phyloP scores from a whole-genome alignment of 768 basidiomycete species.

The Termitomyces sp. region DNA sequence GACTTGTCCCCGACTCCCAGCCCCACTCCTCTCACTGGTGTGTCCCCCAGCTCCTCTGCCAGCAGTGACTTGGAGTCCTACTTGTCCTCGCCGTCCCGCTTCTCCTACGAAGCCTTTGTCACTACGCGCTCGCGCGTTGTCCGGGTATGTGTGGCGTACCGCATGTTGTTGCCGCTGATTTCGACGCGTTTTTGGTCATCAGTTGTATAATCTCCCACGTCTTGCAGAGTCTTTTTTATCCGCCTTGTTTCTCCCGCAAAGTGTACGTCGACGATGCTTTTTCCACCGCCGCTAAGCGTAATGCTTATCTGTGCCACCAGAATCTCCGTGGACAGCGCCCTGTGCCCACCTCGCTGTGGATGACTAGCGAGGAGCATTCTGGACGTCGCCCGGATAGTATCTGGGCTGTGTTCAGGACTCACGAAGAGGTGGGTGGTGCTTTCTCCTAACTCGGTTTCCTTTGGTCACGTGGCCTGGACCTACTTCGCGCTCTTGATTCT shows the following conservation, averaged over 20 bases:
- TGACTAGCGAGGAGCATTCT: slow-evolving; percentile 27
- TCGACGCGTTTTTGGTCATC: slow-evolving; percentile 3
- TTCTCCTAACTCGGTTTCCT: background rate
- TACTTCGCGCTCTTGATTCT: slow-evolving; percentile 13
- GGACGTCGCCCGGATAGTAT: slow-evolving; percentile 26
- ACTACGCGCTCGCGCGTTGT: slow-evolving; percentile 49
- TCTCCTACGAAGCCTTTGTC: slow-evolving; percentile 34
- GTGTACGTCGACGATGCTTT: slow-evolving; percentile 22
- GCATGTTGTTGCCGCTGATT: slow-evolving; percentile 6
- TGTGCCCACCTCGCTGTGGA: slow-evolving; percentile 44
- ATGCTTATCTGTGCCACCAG: slow-evolving; percentile 15
- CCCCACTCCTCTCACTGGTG: background rate
- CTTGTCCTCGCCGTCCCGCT: slow-evolving; percentile 14
- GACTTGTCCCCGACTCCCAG: slow-evolving; percentile 21
- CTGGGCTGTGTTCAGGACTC: slow-evolving; percentile 54
- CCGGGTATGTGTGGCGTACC: slow-evolving; percentile 35
- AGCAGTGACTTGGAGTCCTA: slow-evolving; percentile 22
- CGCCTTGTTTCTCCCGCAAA: slow-evolving; percentile 32
- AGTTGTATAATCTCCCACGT: slow-evolving; percentile 36
- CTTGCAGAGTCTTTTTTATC: slow-evolving; percentile 29
- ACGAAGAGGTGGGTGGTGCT: slow-evolving; percentile 50
- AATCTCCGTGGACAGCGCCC: slow-evolving; percentile 19
- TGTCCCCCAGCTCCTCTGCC: slow-evolving; percentile 21
- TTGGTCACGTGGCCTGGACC: slow-evolving; percentile 19
- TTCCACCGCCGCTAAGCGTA: slow-evolving; percentile 12